Conservation (phyloP, 306 rosid genomes). For the Fragaria ananassa region DNA sequence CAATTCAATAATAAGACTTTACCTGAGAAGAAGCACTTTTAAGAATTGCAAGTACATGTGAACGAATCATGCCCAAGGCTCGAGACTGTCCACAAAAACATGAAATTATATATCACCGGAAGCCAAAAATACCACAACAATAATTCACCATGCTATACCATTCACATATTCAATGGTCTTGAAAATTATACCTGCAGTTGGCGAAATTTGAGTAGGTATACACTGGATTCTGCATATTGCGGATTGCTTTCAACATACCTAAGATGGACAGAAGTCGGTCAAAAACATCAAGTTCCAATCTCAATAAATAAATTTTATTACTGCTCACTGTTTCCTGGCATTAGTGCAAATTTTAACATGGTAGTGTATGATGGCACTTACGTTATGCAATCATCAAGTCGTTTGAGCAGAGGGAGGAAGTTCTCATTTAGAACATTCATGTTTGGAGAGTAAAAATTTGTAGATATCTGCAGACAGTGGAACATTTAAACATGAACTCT, state of each 20-base stretch:
- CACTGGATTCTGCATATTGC: constrained; percentile 94
- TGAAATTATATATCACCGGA: constrained; percentile 21
- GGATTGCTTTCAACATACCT: constrained; percentile 95
- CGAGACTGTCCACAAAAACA: constrained; percentile 70
- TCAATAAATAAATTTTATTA: neutral
- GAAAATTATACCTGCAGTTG: constrained; percentile 78
- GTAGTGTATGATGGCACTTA: constrained; percentile 42
- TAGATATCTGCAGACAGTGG: constrained; percentile 60
- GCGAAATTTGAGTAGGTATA: constrained; percentile 92
- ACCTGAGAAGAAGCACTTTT: constrained; percentile 97
- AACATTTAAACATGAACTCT: constrained; percentile 22
- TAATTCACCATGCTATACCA: constrained; percentile 14
- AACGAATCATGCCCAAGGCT: constrained; percentile 92
- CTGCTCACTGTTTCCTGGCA: constrained; percentile 5
- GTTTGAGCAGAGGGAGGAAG: constrained; percentile 86
- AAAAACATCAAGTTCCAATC: neutral
- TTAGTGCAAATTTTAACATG: neutral
- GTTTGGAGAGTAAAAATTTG: constrained; percentile 88
- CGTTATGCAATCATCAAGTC: constrained; percentile 95
- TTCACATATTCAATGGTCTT: constrained; percentile 10
- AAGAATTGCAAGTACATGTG: constrained; percentile 78
- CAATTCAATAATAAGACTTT: constrained; percentile 32
- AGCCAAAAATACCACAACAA: constrained; percentile 19
- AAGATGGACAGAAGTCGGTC: constrained; percentile 25
- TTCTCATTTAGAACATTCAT: constrained; percentile 84